Conservation (phyloP, 2,329 filamentous ascomycete genomes). For the Seiridium unicorne region DNA sequence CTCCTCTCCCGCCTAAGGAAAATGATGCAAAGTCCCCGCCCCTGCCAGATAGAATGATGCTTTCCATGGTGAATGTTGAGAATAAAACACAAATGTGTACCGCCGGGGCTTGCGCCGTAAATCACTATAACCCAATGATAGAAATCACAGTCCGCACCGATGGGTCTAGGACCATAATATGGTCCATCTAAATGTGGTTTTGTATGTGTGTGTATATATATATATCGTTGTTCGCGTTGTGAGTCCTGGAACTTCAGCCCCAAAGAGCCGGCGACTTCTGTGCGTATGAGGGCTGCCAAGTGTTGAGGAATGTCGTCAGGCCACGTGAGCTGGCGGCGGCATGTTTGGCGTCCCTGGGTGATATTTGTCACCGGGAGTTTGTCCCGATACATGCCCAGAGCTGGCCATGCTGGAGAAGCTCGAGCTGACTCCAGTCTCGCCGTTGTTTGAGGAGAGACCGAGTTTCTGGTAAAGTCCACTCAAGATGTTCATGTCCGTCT, state of each 20-base stretch:
- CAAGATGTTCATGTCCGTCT: conserved; percentile 73
- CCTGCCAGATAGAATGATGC: conserved; percentile 1
- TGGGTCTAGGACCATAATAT: neutral
- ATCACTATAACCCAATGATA: neutral
- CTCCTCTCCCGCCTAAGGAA: conserved; percentile 17
- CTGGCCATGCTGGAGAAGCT: conserved; percentile 42
- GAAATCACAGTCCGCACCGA: neutral
- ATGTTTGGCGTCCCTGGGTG: conserved; percentile 17
- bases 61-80: neutral
- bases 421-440: conserved; percentile 29
- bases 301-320: conserved; percentile 5
- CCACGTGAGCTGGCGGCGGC: conserved; percentile 4
- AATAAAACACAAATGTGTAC: conserved; percentile 5
- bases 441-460: conserved; percentile 37
- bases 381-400: conserved; percentile 17
- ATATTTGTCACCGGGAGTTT: conserved; percentile 16
- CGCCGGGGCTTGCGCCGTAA: conserved; percentile 5
- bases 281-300: too few relatives aligned
- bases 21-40: conserved; percentile 7
- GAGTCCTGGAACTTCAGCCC: neutral
- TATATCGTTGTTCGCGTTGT: conserved; percentile 8
- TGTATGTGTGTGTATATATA: conserved; percentile 13
- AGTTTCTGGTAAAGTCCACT: conserved; percentile 43
- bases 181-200: neutral
- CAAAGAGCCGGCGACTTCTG: too few relatives aligned